These are phyloP conservation scores for Debaryomyces subglobosus DNA, from an alignment of 1,139 yeast genomes.

Conservation along the genomic window DNA sequence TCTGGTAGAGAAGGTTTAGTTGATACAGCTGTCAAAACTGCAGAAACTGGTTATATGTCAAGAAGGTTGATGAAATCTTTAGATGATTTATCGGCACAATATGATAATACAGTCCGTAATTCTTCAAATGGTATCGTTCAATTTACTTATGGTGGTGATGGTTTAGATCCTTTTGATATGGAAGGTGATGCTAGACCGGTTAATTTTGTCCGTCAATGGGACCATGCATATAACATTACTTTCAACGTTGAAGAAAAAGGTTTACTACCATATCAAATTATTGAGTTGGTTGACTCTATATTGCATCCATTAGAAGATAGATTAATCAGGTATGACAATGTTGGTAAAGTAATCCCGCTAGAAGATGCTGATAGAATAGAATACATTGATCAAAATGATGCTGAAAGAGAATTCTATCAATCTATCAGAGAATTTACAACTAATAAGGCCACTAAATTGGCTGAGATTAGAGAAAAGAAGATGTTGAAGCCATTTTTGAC, in stretches of 20 bases:
- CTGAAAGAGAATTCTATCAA: conserved; percentile 79
- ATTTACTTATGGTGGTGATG: conserved; percentile 98
- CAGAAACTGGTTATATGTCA: conserved; percentile 99
- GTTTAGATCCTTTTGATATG: conserved; percentile 97
- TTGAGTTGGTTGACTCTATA: conserved; percentile 55
- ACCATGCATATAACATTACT: conserved; percentile 79
- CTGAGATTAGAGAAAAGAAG: conserved; percentile 57
- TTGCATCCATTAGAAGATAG: conserved; percentile 63
- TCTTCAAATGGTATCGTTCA: conserved; percentile 96
- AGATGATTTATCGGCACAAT: conserved; percentile 92
- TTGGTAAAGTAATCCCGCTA: conserved; percentile 57
- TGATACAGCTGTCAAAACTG: conserved; percentile 98
- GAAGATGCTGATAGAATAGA: conserved; percentile 53
- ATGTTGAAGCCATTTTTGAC: conserved; percentile 39
- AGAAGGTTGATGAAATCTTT: conserved; percentile 97
- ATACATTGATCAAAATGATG: conserved; percentile 79
- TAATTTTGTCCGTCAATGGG: conserved; percentile 93
- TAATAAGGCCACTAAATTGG: conserved; percentile 60
- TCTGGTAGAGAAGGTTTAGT: conserved; percentile 99
- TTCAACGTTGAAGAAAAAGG: conserved; percentile 57
- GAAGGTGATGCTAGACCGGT: conserved; percentile 99
- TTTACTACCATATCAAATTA: conserved; percentile 72
- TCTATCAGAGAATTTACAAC: conserved; percentile 68
- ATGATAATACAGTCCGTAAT: conserved; percentile 93
- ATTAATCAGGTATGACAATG: conserved; percentile 70